Conservation (phyloP, 371 early-diverging fungal genomes). For the Thermomucor indicae-seudaticae region DNA sequence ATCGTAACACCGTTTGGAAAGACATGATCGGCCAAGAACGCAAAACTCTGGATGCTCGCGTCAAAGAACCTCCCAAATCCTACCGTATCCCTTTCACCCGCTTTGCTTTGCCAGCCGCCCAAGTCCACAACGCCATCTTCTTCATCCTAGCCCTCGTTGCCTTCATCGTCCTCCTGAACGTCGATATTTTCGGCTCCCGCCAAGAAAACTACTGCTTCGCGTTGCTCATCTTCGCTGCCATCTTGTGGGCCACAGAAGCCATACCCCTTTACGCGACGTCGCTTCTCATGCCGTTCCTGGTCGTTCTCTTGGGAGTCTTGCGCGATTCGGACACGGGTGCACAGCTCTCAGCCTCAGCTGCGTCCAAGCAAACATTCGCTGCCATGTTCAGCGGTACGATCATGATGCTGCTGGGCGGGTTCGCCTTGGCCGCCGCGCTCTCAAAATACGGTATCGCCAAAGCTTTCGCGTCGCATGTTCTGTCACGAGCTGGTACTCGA, state of each 20-base stretch:
- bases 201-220: constrained; percentile 70
- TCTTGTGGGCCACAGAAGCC: constrained; percentile 74
- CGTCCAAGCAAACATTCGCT: constrained; percentile 78
- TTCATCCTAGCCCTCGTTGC: constrained; percentile 46
- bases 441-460: constrained; percentile 72
- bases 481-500: constrained; percentile 68
- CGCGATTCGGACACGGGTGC: constrained; percentile 47
- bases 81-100: constrained; percentile 39
- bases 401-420: constrained; percentile 94
- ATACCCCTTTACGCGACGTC: constrained; percentile 86
- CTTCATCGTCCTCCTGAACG: constrained; percentile 53
- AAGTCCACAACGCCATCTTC: constrained; percentile 20
- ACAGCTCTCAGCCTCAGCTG: constrained; percentile 61
- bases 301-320: constrained; percentile 70
- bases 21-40: constrained; percentile 78
- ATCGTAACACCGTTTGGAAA: constrained; percentile 80
- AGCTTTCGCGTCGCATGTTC: constrained; percentile 59
- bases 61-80: constrained; percentile 36
- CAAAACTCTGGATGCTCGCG: constrained; percentile 46
- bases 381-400: constrained; percentile 96
- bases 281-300: constrained; percentile 71
- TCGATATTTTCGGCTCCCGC: constrained; percentile 52
- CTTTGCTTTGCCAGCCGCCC: constrained; percentile 12
- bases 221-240: constrained; percentile 56
- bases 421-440: constrained; percentile 89